These are phyloP conservation scores for Clitoria ternatea DNA, from an alignment of 306 rosid species.

Conservation along the genomic window DNA sequence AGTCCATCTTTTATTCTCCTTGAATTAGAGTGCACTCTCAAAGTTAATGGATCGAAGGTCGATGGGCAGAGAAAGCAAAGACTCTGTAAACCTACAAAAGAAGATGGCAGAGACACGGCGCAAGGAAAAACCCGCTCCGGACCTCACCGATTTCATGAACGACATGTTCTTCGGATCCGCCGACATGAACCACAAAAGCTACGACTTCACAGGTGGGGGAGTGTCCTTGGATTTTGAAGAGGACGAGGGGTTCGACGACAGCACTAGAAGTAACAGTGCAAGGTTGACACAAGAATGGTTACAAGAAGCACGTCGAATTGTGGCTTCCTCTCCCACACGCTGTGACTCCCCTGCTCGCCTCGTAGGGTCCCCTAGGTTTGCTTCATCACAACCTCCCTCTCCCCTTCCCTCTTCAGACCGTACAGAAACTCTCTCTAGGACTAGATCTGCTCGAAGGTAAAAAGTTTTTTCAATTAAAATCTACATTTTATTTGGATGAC, in stretches of 20 bases:
- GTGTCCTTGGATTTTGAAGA: conserved; percentile 6
- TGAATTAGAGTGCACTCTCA: neutral
- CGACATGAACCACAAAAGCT: conserved; percentile 28
- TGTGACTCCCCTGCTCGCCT: conserved; percentile 51
- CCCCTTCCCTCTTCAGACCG: conserved; percentile 40
- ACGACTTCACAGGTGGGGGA: conserved; percentile 48
- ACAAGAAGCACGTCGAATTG: conserved; percentile 62
- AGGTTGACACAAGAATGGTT: conserved; percentile 70
- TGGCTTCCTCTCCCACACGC: conserved; percentile 69
- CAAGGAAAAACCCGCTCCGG: conserved; percentile 37
- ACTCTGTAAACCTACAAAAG: conserved; percentile 34
- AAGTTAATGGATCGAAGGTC: conserved; percentile 31
- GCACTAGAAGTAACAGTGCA: conserved; percentile 49
- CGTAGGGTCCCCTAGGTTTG: conserved; percentile 66
- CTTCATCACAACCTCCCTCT: conserved; percentile 31
- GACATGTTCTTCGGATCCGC: conserved; percentile 67
- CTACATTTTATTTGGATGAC: too few relatives aligned
- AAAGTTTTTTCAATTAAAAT: too few relatives aligned
- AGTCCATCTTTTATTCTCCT: neutral
- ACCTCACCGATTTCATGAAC: conserved; percentile 81
- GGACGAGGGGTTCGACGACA: conserved; percentile 41
- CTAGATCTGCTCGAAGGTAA: conserved; percentile 86
- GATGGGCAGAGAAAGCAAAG: conserved; percentile 32
- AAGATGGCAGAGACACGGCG: conserved; percentile 30
- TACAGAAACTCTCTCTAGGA: conserved; percentile 55